Evolutionary conservation across 257 asterid species (phyloP), one percentile per base, ranked within the genome.

Genomic region (Petrea volubilis): DNA sequence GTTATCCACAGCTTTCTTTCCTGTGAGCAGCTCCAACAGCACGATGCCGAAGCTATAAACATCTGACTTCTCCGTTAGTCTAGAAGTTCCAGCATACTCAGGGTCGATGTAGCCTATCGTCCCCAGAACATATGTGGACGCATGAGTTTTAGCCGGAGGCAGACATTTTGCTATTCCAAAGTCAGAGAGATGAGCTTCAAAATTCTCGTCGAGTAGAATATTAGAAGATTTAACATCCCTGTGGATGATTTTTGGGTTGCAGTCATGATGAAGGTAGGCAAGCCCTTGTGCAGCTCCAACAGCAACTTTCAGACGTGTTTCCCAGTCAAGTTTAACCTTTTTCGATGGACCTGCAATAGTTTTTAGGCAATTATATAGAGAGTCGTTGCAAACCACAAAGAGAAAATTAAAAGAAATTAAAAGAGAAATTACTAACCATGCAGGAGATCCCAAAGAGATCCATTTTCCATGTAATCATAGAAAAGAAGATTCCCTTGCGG

Each of bases 381-480:
- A 11, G 50, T 12, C 50, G 13, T 2, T 3, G 43, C 11, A 38
- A 8, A n/a, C 4, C 5, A 38, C 6, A 38, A 38, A 38, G 9
- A 3, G 11, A 38, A 38, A 12, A 38, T 38, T 2, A 38, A 7
- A 7, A 38, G 9, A 38, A 60, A 8, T 36, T 38, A 38, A 55
- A 25, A 65, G 27, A 68, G 36, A 27, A 53, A 20, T 6, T 11
- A 75, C 91, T 63, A 17, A 90, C 99, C 96, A 74, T 95, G 99
- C 75, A 95, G 97, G 69, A 92, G 99, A 82, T 92, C 98, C 99
- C 99, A 95, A 20, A 95, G 97, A 15, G 99, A 95, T 8, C 99
- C 99, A 77, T 95, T 95, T 58, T 86, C 94, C 99, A 95, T 95
- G 86, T 87, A 92, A 64, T 95, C 99, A 14, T 92, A 95, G 80